Conservation (phyloP, 345 rosid genomes). For the Rhizophora apiculata region DNA sequence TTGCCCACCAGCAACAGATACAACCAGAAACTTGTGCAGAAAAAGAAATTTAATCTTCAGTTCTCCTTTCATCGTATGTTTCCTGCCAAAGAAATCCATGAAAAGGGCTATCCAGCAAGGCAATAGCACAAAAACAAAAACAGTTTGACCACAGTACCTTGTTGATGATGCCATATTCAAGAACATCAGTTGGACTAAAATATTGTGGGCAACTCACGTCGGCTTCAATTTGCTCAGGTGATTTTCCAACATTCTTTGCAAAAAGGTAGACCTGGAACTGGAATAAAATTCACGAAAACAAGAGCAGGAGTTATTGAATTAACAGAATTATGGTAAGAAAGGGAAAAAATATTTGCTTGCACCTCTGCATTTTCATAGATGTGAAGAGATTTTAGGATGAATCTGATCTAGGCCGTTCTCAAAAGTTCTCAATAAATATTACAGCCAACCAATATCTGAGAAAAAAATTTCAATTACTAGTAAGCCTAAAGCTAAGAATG, state of each 20-base stretch:
- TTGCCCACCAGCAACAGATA: no score
- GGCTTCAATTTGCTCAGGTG: conserved; percentile 77
- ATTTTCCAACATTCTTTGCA: conserved; percentile 66
- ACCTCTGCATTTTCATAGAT: not conserved
- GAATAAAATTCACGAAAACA: conserved; percentile 1
- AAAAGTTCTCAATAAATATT: not conserved
- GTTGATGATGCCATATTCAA: conserved; percentile 93
- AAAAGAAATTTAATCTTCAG: conserved; percentile 31
- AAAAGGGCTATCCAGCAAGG: not conserved
- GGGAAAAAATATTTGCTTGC: not conserved
- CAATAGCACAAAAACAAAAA: not conserved
- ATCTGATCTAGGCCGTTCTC: not conserved
- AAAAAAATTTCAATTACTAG: not conserved
- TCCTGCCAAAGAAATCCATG: conserved; percentile 42
- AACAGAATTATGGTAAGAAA: not conserved
- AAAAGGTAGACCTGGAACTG: conserved; percentile 59
- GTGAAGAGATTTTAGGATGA: not conserved
- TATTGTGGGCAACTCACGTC: conserved; percentile 84
- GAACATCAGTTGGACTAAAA: conserved; percentile 65
- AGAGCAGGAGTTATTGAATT: not conserved
- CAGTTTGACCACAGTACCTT: conserved; percentile 38
- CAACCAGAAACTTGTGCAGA: no score
- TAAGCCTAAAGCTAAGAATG: not conserved
- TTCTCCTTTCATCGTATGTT: conserved; percentile 59
- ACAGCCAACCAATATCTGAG: not conserved